Evolutionary conservation across 352 stramenopile species (phyloP), one percentile per base, ranked within the genome.

Genomic region (Globisporangium okanoganense): DNA sequence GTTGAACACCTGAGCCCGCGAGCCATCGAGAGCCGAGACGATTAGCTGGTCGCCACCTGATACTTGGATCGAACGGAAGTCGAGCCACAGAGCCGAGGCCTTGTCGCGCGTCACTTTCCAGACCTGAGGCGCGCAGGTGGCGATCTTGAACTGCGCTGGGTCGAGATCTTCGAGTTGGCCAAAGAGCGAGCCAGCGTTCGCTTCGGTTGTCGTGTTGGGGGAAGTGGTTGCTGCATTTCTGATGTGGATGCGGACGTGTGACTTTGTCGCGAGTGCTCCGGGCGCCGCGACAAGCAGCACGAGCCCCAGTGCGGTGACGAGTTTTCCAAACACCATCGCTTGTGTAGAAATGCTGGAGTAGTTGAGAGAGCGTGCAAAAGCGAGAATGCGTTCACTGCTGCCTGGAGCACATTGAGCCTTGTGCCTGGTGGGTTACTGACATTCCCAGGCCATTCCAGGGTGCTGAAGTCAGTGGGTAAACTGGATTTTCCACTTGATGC

Each of bases 81-180:
- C 25, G 20, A 75, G 64, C 52, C 52, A 63, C 47, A 75, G 56
- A 25, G 61, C 59, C 45, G 63, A 56, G 3, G 64, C 60, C 59
- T 62, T 64, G 45, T 62, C 65, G 16, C 70, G 60, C 49, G 51
- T 61, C 47, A 71, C 63, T n/a, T 56, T 66, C 67, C 68, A 75
- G 25, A 45, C 61, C 41, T 75, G 68, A 14, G 56, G 55, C 43
- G 66, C 33, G 48, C 64, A 71, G 47, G 44, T 16, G 3, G 67
- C 18, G 60, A 74, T 68, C 22, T 56, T 40, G 49, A 66, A 74
- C 40, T 66, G 56, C 36, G 25, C 36, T 0, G 64, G 44, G 24
- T 60, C 64, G n/a, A 74, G 49, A 20, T 45, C 35, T 54, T 52
- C 16, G 27, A 54, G 14, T 16, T 22, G 36, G 50, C 59, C 41